Evolutionary conservation across 1,284 basidiomycete species (phyloP).

Genomic region (Takashimella koratensis): DNA sequence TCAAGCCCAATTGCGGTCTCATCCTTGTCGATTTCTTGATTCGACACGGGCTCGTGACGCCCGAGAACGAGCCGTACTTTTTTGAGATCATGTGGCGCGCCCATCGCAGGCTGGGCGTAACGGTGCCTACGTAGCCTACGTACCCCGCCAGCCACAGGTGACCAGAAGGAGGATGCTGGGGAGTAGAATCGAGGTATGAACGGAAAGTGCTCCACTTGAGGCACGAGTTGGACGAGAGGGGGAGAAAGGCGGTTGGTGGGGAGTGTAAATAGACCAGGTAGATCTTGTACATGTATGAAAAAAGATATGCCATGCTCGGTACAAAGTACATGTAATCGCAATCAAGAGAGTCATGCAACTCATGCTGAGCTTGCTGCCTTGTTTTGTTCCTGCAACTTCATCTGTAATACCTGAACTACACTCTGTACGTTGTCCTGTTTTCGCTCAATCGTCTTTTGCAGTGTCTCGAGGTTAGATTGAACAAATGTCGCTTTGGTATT

Average conservation of each 20-base stretch:
- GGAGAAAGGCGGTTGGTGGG: no score
- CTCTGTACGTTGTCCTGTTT: conserved; percentile 84
- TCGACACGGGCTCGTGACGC: conserved; percentile 54
- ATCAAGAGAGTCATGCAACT: no score
- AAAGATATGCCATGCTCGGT: no score
- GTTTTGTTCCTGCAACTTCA: conserved; percentile 57
- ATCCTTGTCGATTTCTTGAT: conserved; percentile 57
- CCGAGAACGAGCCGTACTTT: conserved; percentile 51
- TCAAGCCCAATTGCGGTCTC: conserved; percentile 59
- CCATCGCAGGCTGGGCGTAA: conserved; percentile 37
- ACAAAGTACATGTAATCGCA: no score
- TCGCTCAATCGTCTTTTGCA: conserved; percentile 79
- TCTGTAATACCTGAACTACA: conserved; percentile 68
- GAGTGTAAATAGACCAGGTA: no score
- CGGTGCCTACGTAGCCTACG: conserved; percentile 18
- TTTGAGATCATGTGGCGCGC: conserved; percentile 43
- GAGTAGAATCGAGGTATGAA: no score
- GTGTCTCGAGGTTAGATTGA: conserved; percentile 68
- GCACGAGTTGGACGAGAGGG: no score
- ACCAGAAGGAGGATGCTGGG: no score
- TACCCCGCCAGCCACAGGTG: no score
- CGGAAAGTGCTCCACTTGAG: no score
- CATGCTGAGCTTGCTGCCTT: no score
- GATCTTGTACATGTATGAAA: no score
- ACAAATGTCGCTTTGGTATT: conserved; percentile 71